Evolutionary conservation across 2,329 filamentous ascomycete genomes (phyloP).

Genomic region (Aschersonia sp.): DNA sequence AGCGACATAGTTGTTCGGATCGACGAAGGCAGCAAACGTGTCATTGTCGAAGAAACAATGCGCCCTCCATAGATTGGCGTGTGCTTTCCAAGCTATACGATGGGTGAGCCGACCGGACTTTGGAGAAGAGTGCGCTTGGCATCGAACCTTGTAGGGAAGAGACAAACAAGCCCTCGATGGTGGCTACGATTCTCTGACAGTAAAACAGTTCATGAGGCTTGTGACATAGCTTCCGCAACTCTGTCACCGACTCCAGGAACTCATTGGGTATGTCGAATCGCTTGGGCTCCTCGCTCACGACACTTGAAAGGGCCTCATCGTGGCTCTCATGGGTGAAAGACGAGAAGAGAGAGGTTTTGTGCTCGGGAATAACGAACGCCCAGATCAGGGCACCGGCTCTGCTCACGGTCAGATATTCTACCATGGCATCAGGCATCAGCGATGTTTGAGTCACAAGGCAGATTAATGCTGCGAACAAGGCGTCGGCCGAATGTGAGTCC

Average conservation of each 20-base stretch:
- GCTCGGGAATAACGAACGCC: constrained; percentile 8
- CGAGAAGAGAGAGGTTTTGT: constrained; percentile 9
- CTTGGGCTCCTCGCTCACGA: constrained; percentile 10
- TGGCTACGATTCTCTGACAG: constrained; percentile 6
- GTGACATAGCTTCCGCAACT: constrained; percentile 7
- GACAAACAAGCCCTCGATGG: constrained; percentile 4
- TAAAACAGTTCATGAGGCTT: constrained; percentile 8
- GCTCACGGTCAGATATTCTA: constrained; percentile 20
- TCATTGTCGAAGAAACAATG: constrained; percentile 11
- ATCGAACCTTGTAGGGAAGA: constrained; percentile 8
- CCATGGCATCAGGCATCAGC: constrained; percentile 21
- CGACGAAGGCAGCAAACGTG: constrained; percentile 16
- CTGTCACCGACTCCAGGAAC: constrained; percentile 7
- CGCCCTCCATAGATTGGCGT: constrained; percentile 9
- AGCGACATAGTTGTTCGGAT: constrained; percentile 14
- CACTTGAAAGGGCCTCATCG: constrained; percentile 7
- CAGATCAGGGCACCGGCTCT: constrained; percentile 14
- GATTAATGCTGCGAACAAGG: constrained; percentile 18
- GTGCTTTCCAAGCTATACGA: constrained; percentile 9
- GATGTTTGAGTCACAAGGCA: constrained; percentile 19
- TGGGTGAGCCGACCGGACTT: neutral
- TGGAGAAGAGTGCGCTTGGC: neutral
- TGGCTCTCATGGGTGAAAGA: constrained; percentile 13
- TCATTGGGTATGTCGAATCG: constrained; percentile 8
- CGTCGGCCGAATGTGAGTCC: constrained; percentile 16